Base-by-base conservation (phyloP, 2,329 filamentous ascomycete genomes). In the Chalaropsis ovoidea region DNA sequence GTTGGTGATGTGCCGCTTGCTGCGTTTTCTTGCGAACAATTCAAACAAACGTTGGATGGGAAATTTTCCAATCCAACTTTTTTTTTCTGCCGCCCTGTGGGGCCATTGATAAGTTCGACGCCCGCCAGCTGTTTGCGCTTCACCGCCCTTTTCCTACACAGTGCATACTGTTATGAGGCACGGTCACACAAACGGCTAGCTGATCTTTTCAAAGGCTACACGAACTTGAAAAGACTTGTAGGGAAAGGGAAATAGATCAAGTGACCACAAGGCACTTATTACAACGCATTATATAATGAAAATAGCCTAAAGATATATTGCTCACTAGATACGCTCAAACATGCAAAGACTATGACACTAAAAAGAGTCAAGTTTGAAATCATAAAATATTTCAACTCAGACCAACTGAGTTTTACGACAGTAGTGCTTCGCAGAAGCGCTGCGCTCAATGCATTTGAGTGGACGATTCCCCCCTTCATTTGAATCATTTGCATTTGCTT, bases 11-110 rank as follows among this genome's bases (percentile, higher is more conserved):
- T 58, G 24, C 61, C 45, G 41, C 56, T 61, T 31, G 22, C 52
- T 47, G 49, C 39, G 10, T 41, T 13, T 35, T 45, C 27, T 56
- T 19, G 43, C 56, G 27, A 61, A 24, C 47, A 52, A 52, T 52
- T 52, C 19, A 52, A 24, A 19, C 39, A 52, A 56, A 24, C n/a
- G 35, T 35, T 58, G 35, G 15, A 22, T 56, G 49, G 61, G 65
- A 66, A 66, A 66, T 19, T 66, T 66, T 66, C 61, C 61, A 47
- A 47, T 64, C 61, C 31, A 63, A 54, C 43, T 64, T 47, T 64
- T 61, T 56, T 66, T 67, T 67, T 67, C 65, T 67, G 65, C 65
- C 65, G 56, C 13, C 47, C 42, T 67, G 62, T 67, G 65, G 65
- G 65, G 62, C 65, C 41, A 11, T 22, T 42, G 54, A 62, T 54